Evolutionary conservation across 2,329 filamentous ascomycete genomes (phyloP).

Genomic region (Colletotrichum spaethianum): DNA sequence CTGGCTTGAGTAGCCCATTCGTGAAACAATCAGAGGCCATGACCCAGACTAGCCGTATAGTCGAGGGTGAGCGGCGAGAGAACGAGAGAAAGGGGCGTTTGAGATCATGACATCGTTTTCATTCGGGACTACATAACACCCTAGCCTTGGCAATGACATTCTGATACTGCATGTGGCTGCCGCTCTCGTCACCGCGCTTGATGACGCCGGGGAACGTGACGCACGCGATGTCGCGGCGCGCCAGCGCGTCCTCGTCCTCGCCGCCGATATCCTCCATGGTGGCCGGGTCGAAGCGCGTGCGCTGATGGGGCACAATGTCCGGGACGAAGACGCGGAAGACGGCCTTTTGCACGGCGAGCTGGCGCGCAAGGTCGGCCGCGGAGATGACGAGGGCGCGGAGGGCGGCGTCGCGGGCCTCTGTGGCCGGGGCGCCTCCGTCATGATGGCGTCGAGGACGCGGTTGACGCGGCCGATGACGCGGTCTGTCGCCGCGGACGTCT

Average conservation of each 20-base stretch:
- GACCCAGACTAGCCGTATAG: too few species aligned
- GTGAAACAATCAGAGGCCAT: not conserved
- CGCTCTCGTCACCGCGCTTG: constrained; percentile 76
- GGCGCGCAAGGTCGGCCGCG: constrained; percentile 69
- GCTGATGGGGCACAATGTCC: constrained; percentile 65
- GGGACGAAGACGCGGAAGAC: constrained; percentile 71
- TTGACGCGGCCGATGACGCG: constrained; percentile 63
- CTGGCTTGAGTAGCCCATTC: too few species aligned
- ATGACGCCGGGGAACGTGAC: constrained; percentile 76
- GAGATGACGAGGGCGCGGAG: constrained; percentile 67
- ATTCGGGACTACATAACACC: constrained; percentile 71
- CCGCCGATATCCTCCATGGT: constrained; percentile 78
- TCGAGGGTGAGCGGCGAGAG: not conserved
- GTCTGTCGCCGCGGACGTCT: constrained; percentile 60
- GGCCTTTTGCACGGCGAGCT: constrained; percentile 72
- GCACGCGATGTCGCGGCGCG: constrained; percentile 69
- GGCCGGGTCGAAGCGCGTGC: constrained; percentile 67
- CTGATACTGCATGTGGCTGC: constrained; percentile 70
- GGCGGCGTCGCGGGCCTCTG: constrained; percentile 64
- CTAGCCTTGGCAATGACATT: constrained; percentile 78
- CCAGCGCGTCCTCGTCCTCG: constrained; percentile 70
- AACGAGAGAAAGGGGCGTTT: not conserved
- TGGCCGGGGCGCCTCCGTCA: constrained; percentile 57
- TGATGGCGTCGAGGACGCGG: constrained; percentile 60
- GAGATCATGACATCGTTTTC: constrained; percentile 38